Evolutionary conservation across 768 basidiomycete species (phyloP).

Genomic region (Porpolomopsis calyptriformis): DNA sequence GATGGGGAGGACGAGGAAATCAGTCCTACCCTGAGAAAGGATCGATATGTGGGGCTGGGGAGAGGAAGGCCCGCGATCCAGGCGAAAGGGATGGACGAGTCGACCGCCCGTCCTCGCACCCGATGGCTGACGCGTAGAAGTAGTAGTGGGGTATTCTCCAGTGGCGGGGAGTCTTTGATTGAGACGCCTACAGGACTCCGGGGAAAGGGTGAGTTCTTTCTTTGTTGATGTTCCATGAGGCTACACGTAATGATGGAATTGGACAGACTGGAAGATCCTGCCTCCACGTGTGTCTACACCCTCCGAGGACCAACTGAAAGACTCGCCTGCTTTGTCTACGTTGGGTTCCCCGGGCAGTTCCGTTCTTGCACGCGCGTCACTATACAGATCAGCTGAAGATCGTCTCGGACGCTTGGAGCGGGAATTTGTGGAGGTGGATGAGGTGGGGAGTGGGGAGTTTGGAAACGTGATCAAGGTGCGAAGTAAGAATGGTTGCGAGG

Average conservation of each 20-base stretch:
- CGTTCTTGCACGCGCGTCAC: slow-evolving; percentile 34
- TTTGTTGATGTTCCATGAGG: slow-evolving; percentile 7
- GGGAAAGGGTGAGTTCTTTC: slow-evolving; percentile 31
- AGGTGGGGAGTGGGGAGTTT: slow-evolving; percentile 87
- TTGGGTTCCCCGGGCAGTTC: slow-evolving; percentile 53
- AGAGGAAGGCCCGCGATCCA: slow-evolving; percentile 44
- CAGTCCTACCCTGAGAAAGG: slow-evolving; percentile 45
- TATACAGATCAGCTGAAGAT: too few species aligned
- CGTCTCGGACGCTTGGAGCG: slow-evolving; percentile 64
- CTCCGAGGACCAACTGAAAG: slow-evolving; percentile 28
- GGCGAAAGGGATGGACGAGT: slow-evolving; percentile 16
- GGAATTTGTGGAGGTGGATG: slow-evolving; percentile 70
- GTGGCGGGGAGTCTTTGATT: slow-evolving; percentile 50
- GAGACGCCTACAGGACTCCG: slow-evolving; percentile 56
- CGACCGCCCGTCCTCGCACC: slow-evolving; percentile 32
- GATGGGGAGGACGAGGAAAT: slow-evolving; percentile 59
- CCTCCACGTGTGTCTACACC: slow-evolving; percentile 40
- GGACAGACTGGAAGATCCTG: slow-evolving; percentile 51
- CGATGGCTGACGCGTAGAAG: slow-evolving; percentile 65
- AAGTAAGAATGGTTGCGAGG: slow-evolving; percentile 45
- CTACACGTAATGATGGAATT: slow-evolving; percentile 4
- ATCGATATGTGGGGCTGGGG: slow-evolving; percentile 53
- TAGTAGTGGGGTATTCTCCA: slow-evolving; percentile 74
- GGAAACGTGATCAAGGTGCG: slow-evolving; percentile 84
- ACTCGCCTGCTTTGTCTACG: slow-evolving; percentile 37